Evolutionary conservation across 1,139 yeast species (phyloP).

Genomic region (Torulaspora globosa): DNA sequence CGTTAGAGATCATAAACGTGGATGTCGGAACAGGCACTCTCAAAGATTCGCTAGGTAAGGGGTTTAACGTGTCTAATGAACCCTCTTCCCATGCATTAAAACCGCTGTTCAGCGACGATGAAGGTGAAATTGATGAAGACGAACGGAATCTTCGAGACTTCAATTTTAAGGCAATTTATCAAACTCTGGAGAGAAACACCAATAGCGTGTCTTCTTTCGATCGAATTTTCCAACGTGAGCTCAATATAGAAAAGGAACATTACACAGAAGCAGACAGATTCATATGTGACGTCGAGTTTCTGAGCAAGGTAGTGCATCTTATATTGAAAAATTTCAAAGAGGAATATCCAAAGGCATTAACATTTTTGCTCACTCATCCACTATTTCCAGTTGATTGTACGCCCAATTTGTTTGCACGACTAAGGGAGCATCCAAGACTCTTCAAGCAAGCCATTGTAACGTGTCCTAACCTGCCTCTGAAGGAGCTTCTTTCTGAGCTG

Average conservation of each 20-base stretch:
- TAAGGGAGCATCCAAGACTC: slow-evolving; percentile 54
- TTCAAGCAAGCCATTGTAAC: slow-evolving; percentile 79
- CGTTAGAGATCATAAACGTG: slow-evolving; percentile 44
- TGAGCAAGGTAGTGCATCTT: slow-evolving; percentile 47
- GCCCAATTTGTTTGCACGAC: slow-evolving; percentile 49
- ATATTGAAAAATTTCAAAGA: slow-evolving; percentile 39
- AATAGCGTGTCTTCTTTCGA: slow-evolving; percentile 30
- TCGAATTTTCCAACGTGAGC: slow-evolving; percentile 30
- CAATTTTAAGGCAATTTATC: slow-evolving; percentile 31
- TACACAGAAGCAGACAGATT: slow-evolving; percentile 67
- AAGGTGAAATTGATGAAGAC: slow-evolving; percentile 15
- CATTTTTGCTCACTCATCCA: slow-evolving; percentile 82
- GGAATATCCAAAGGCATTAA: slow-evolving; percentile 55
- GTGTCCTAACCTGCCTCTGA: slow-evolving; percentile 63
- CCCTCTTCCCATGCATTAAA: slow-evolving; percentile 24
- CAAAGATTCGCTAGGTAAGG: slow-evolving; percentile 68
- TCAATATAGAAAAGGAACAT: slow-evolving; percentile 40
- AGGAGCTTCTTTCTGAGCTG: slow-evolving; percentile 60
- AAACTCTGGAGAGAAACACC: slow-evolving; percentile 21
- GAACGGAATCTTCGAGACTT: slow-evolving; percentile 21
- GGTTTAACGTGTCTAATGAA: slow-evolving; percentile 38
- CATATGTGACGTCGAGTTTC: slow-evolving; percentile 54
- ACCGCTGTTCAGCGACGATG: slow-evolving; percentile 23
- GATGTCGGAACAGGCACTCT: slow-evolving; percentile 69
- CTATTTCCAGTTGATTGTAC: slow-evolving; percentile 64